Conservation (phyloP, 1,284 basidiomycete species). For the Trichosporon sp. region DNA sequence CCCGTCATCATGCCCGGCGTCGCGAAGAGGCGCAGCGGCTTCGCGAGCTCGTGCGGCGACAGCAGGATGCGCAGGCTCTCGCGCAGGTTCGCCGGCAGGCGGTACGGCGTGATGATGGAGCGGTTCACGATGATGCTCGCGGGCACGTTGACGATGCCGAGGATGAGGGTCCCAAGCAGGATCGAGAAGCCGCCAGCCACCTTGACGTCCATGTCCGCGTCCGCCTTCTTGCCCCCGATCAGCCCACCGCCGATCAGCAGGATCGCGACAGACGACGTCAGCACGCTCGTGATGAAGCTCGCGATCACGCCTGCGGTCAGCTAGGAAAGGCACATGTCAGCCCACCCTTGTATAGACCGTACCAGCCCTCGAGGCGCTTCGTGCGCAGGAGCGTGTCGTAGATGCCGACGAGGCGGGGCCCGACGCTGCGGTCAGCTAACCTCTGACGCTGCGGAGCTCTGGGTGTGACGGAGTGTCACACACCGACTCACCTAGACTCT, state of each 20-base stretch:
- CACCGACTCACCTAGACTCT: constrained; percentile 34
- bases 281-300: constrained; percentile 59
- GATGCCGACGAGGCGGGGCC: constrained; percentile 47
- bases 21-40: constrained; percentile 73
- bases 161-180: constrained; percentile 47
- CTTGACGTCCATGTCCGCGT: neutral
- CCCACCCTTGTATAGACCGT: constrained; percentile 80
- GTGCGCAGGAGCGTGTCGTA: constrained; percentile 64
- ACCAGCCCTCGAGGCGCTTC: constrained; percentile 71
- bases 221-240: constrained; percentile 32
- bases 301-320: constrained; percentile 58
- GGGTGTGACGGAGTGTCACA: neutral
- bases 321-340: neutral
- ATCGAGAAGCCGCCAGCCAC: neutral
- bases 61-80: constrained; percentile 67
- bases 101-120: constrained; percentile 79
- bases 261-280: constrained; percentile 33
- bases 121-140: constrained; percentile 72
- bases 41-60: constrained; percentile 73
- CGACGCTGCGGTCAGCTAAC: constrained; percentile 35
- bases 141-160: constrained; percentile 60
- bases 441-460: neutral
- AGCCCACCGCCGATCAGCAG: constrained; percentile 42
- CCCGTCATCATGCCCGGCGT: constrained; percentile 75
- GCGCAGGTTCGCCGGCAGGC: constrained; percentile 61